Percentiles rank a stretch among this genome's conserved stretches.
phyloP scores from a whole-genome alignment of 2,329 filamentous ascomycete genomes.

The Epichloe brachyelytri region DNA sequence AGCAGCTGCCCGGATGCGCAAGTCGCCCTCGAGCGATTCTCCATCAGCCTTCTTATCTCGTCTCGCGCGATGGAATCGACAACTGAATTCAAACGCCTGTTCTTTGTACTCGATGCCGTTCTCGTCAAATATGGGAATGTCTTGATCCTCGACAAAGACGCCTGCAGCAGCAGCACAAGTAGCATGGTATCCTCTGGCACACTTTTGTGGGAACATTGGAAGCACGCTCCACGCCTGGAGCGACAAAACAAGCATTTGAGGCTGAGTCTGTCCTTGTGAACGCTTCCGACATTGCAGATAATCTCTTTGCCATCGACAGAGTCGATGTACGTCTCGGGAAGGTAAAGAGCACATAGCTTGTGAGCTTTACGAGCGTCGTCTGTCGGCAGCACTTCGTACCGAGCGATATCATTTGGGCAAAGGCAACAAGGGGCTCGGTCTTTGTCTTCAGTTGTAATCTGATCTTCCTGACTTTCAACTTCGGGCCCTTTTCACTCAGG shows the following conservation, averaged over 20 bases:
- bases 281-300: slow-evolving; percentile 65
- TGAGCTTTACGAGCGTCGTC: slow-evolving; percentile 83
- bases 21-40: slow-evolving; percentile 56
- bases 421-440: slow-evolving; percentile 74
- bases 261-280: slow-evolving; percentile 76
- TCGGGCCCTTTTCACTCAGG: slow-evolving; percentile 22
- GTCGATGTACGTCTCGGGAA: slow-evolving; percentile 82
- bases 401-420: slow-evolving; percentile 80
- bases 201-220: slow-evolving; percentile 96
- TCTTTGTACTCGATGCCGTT: slow-evolving; percentile 89
- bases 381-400: slow-evolving; percentile 70
- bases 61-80: slow-evolving; percentile 85
- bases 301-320: slow-evolving; percentile 56
- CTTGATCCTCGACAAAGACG: slow-evolving; percentile 78
- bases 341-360: slow-evolving; percentile 77
- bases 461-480: slow-evolving; percentile 61
- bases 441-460: slow-evolving; percentile 62
- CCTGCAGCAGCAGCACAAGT: slow-evolving; percentile 89
- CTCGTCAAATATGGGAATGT: slow-evolving; percentile 75
- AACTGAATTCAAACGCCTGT: slow-evolving; percentile 84
- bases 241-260: slow-evolving; percentile 93
- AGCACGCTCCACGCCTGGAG: slow-evolving; percentile 87
- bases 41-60: slow-evolving; percentile 63
- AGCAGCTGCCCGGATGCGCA: slow-evolving; percentile 55
- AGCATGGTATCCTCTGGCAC: slow-evolving; percentile 82